Percentiles rank a stretch among this genome's conserved stretches.
phyloP scores from a whole-genome alignment of 495 filamentous ascomycete species.

The Talaromyces liani region DNA sequence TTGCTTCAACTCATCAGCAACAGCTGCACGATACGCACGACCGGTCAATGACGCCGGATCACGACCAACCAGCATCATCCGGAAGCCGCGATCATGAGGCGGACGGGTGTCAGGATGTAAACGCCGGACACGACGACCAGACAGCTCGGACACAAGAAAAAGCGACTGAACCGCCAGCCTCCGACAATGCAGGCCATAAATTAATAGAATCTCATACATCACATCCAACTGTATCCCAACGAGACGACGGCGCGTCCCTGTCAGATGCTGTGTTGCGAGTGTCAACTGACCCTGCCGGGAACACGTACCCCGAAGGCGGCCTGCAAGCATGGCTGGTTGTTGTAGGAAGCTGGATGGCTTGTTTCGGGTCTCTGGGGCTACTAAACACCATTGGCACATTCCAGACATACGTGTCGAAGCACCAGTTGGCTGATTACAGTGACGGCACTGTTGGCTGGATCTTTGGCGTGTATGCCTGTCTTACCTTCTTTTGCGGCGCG shows the following conservation, averaged over 20 bases:
- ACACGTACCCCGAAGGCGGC: constrained; percentile 67
- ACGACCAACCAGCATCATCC: not conserved
- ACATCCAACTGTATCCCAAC: not conserved
- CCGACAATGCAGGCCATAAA: not conserved
- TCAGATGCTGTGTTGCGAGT: not conserved
- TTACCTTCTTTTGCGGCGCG: constrained; percentile 58
- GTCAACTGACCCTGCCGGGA: constrained; percentile 38
- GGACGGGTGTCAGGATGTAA: not conserved
- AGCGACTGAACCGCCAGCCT: not conserved
- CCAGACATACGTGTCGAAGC: constrained; percentile 59
- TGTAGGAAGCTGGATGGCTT: constrained; percentile 63
- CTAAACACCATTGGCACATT: constrained; percentile 72
- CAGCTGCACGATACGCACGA: not conserved
- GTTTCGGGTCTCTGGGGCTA: constrained; percentile 63
- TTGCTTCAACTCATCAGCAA: not conserved
- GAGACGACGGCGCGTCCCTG: not conserved
- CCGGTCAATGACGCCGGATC: not conserved
- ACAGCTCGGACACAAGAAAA: not conserved
- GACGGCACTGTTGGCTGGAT: constrained; percentile 68
- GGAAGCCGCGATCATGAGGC: not conserved
- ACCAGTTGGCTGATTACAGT: constrained; percentile 57
- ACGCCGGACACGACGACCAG: not conserved
- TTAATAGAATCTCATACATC: not conserved
- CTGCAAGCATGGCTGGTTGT: constrained; percentile 69
- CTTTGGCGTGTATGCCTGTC: constrained; percentile 65